These are phyloP conservation scores for Xylariaceae sp. DNA, from an alignment of 2,329 filamentous ascomycete species.

Conservation along the genomic window DNA sequence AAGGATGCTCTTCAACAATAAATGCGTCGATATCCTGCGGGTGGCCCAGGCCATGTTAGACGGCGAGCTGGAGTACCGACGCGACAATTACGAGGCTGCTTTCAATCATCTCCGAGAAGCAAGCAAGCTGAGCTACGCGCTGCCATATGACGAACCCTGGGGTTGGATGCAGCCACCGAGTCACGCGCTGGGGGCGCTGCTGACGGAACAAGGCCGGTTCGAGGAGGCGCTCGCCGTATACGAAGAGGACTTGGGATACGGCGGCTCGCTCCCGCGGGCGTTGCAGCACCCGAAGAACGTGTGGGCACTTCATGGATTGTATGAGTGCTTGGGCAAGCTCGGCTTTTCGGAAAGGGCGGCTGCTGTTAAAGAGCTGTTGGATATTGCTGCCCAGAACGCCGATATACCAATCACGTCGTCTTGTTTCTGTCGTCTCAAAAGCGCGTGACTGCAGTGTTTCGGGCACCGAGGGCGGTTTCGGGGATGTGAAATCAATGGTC, in stretches of 20 bases:
- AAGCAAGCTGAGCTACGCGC: constrained; percentile 53
- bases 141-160: constrained; percentile 71
- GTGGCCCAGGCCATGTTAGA: constrained; percentile 64
- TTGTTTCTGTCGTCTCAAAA: constrained; percentile 32
- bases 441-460: neutral
- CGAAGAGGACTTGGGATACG: constrained; percentile 54
- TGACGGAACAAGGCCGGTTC: constrained; percentile 59
- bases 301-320: constrained; percentile 67
- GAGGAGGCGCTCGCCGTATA: constrained; percentile 54
- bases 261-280: constrained; percentile 55
- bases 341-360: constrained; percentile 40
- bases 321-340: constrained; percentile 60
- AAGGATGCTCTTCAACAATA: constrained; percentile 65
- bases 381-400: constrained; percentile 22
- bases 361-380: constrained; percentile 25
- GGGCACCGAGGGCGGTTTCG: neutral
- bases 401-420: constrained; percentile 33
- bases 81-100: constrained; percentile 50
- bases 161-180: constrained; percentile 72
- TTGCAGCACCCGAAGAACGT: constrained; percentile 67
- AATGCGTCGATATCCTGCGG: constrained; percentile 54
- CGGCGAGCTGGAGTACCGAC: constrained; percentile 68
- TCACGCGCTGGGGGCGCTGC: constrained; percentile 64
- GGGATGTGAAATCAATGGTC: neutral
- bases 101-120: constrained; percentile 54